Evolutionary conservation across 768 basidiomycete genomes (phyloP).

Genomic region (Aureoboletus auriporus): DNA sequence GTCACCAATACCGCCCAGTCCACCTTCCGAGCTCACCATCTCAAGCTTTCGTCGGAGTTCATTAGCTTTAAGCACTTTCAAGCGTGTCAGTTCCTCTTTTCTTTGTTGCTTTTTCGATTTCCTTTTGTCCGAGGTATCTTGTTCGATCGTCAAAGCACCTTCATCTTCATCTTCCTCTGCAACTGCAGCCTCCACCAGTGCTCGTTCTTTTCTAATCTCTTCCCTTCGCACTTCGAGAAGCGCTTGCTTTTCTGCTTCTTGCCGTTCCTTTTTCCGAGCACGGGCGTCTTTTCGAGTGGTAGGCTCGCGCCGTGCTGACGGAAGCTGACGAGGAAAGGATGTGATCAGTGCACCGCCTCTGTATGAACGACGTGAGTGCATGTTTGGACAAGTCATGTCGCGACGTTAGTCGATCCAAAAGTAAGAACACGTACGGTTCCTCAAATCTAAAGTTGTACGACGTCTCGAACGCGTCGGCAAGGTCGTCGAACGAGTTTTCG

Average conservation of each 20-base stretch:
- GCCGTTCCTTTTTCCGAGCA: constrained; percentile 67
- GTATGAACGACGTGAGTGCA: neutral
- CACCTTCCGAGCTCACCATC: constrained; percentile 67
- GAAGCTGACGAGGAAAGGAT: constrained; percentile 72
- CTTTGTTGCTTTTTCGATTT: constrained; percentile 19
- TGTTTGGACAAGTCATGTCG: neutral
- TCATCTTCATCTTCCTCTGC: constrained; percentile 58
- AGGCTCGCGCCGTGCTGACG: constrained; percentile 68
- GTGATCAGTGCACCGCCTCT: constrained; percentile 65
- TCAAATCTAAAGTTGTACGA: constrained; percentile 98
- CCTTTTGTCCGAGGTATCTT: constrained; percentile 63
- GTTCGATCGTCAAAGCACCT: constrained; percentile 9
- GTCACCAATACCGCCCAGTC: constrained; percentile 34
- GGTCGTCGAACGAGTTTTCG: constrained; percentile 83
- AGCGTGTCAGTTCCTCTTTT: constrained; percentile 74
- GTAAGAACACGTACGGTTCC: constrained; percentile 68
- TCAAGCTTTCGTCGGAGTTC: constrained; percentile 77
- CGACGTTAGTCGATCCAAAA: neutral
- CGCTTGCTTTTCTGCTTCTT: constrained; percentile 57
- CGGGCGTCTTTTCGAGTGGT: constrained; percentile 83
- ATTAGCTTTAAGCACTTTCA: constrained; percentile 82
- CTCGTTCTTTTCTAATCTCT: constrained; percentile 71
- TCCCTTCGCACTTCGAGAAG: constrained; percentile 82
- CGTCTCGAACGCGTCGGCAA: constrained; percentile 89
- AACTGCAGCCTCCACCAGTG: constrained; percentile 59